A percentile compares a stretch with the other conserved stretches of the same genome.
These are phyloP conservation scores for Apophysomyces sp. DNA, from an alignment of 371 early-diverging fungal genomes.

Conservation along the genomic window DNA sequence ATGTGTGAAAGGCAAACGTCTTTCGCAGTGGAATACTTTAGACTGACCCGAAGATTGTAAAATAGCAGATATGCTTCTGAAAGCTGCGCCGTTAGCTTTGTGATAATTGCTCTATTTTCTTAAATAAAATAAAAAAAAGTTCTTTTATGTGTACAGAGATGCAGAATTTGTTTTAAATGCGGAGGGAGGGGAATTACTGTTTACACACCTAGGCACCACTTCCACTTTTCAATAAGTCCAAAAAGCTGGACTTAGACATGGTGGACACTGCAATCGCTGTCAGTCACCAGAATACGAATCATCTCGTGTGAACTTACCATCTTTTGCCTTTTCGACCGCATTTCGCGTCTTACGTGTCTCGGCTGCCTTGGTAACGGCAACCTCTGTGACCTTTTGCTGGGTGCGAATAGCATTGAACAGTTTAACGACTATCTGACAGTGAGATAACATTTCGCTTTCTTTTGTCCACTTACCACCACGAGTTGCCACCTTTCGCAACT, in stretches of 20 bases:
- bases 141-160: too few species aligned
- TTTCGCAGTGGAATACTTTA: too few species aligned
- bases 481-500: conserved; percentile 80
- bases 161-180: not conserved
- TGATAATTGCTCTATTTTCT: too few species aligned
- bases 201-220: not conserved
- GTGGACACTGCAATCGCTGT: conserved; percentile 45
- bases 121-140: too few species aligned
- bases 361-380: conserved; percentile 43
- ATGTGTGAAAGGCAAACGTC: too few species aligned
- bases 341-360: conserved; percentile 41
- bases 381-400: conserved; percentile 72
- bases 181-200: not conserved
- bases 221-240: conserved; percentile 62
- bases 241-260: conserved; percentile 63
- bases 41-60: too few species aligned
- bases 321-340: conserved; percentile 56
- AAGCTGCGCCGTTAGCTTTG: too few species aligned
- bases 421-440: conserved; percentile 60
- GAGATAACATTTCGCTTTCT: not conserved
- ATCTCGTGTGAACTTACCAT: conserved; percentile 21
- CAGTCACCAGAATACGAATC: not conserved
- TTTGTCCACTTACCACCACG: conserved; percentile 67
- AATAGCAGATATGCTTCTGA: too few species aligned
- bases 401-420: conserved; percentile 83